A percentile compares a stretch with the other conserved stretches of the same genome.
These are phyloP conservation scores for Trichoderma arundinaceum DNA, from an alignment of 2,329 filamentous ascomycete genomes.

Conservation along the genomic window DNA sequence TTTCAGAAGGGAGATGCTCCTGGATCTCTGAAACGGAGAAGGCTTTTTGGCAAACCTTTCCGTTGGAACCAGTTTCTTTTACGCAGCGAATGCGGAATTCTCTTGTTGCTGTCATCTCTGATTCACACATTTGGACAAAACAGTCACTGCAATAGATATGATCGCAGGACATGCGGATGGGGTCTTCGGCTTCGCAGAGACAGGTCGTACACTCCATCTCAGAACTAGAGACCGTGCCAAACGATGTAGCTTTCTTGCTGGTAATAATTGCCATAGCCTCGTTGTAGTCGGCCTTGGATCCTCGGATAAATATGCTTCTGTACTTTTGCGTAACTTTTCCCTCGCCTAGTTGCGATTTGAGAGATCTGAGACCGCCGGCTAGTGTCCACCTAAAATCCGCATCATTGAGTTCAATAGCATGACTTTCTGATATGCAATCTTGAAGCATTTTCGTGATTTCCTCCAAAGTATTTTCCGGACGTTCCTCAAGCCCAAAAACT, in stretches of 20 bases:
- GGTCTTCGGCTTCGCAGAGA: constrained; percentile 45
- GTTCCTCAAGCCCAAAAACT: constrained; percentile 1
- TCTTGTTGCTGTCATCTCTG: not conserved
- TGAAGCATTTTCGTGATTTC: constrained; percentile 1
- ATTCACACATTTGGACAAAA: constrained; percentile 41
- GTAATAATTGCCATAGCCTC: constrained; percentile 20
- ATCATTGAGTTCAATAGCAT: constrained; percentile 39
- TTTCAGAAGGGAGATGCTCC: constrained; percentile 2
- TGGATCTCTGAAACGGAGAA: constrained; percentile 12
- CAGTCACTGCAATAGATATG: constrained; percentile 53
- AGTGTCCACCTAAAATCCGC: constrained; percentile 41
- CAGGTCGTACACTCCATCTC: constrained; percentile 44
- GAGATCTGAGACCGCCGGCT: constrained; percentile 41
- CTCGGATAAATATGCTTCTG: constrained; percentile 36
- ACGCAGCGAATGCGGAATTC: constrained; percentile 28
- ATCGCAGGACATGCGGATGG: constrained; percentile 45
- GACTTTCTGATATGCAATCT: constrained; percentile 1
- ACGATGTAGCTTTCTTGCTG: not conserved
- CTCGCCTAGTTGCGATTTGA: constrained; percentile 38
- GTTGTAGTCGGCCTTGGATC: constrained; percentile 34
- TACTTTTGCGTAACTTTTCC: constrained; percentile 37
- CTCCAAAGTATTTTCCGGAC: not conserved
- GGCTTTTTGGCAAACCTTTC: not conserved
- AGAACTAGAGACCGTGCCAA: not conserved
- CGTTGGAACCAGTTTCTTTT: not conserved